phyloP scores from a whole-genome alignment of 2,329 filamentous ascomycete genomes.

The Helotiales sp. region DNA sequence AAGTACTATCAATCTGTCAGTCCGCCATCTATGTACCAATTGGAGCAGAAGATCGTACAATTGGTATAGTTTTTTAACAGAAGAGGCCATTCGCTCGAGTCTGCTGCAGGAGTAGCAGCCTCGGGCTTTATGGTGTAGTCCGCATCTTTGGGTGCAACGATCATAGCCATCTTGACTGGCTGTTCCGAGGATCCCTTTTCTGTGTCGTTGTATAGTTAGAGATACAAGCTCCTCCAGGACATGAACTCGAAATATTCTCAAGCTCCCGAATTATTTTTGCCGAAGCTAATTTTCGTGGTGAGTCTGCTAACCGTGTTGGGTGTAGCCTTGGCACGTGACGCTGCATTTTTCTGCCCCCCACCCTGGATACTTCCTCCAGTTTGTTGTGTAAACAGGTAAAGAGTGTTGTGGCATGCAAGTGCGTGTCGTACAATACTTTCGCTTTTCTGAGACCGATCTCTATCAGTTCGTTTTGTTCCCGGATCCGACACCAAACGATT shows the following conservation, averaged over 20 bases:
- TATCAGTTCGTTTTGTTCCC: no score
- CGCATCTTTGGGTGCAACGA: conserved; percentile 59
- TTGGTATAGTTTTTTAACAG: conserved; percentile 96
- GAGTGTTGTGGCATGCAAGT: no score
- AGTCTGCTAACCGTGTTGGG: not conserved
- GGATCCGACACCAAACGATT: no score
- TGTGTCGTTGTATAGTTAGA: conserved; percentile 14
- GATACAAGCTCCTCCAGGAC: conserved; percentile 15
- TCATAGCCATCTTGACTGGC: conserved; percentile 51
- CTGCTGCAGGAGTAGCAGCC: conserved; percentile 74
- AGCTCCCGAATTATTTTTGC: conserved; percentile 21
- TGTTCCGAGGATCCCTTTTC: conserved; percentile 20
- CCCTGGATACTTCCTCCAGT: no score
- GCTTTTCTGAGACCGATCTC: no score
- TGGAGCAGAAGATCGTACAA: conserved; percentile 59
- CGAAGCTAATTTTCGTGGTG: conserved; percentile 14
- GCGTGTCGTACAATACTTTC: no score
- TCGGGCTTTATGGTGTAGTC: conserved; percentile 94
- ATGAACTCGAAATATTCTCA: conserved; percentile 23
- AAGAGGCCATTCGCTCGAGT: conserved; percentile 91
- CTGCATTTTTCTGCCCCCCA: no score
- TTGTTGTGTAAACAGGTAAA: no score
- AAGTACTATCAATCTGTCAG: conserved; percentile 63
- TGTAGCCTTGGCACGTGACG: no score
- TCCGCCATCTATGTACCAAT: not conserved